Conservation (phyloP, 2,329 filamentous ascomycete genomes). For the Monilinia polystroma region DNA sequence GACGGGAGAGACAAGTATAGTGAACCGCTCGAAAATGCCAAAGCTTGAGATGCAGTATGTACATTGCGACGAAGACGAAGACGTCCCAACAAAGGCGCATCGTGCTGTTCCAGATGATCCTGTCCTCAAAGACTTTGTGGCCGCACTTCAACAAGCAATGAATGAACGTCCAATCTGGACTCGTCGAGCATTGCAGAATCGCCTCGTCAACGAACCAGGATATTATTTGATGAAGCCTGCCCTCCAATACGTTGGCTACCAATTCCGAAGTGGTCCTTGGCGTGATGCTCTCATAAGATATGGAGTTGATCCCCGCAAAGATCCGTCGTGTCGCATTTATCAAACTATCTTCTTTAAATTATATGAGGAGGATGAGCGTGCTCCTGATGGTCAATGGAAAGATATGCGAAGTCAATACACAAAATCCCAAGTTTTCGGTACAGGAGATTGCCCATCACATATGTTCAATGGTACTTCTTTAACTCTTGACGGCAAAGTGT, state of each 20-base stretch:
- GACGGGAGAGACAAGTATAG: slow-evolving; percentile 39
- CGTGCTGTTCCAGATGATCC: slow-evolving; percentile 43
- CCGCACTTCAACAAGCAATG: slow-evolving; percentile 63
- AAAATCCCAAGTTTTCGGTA: slow-evolving; percentile 31
- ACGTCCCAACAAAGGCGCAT: slow-evolving; percentile 28
- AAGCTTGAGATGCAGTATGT: slow-evolving; percentile 34
- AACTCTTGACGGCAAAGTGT: slow-evolving; percentile 80
- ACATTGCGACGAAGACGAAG: slow-evolving; percentile 26
- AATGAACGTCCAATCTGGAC: slow-evolving; percentile 81
- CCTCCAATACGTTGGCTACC: slow-evolving; percentile 82
- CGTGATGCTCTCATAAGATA: slow-evolving; percentile 82
- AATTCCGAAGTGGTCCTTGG: slow-evolving; percentile 91
- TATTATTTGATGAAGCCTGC: slow-evolving; percentile 67
- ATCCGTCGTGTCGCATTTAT: slow-evolving; percentile 75
- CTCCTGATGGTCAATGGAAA: slow-evolving; percentile 31
- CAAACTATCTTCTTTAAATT: slow-evolving; percentile 89
- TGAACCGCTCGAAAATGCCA: slow-evolving; percentile 32
- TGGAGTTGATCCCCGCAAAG: slow-evolving; percentile 78
- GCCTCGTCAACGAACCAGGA: slow-evolving; percentile 53
- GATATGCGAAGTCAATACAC: slow-evolving; percentile 28
- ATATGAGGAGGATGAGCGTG: slow-evolving; percentile 37
- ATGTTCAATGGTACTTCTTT: slow-evolving; percentile 79
- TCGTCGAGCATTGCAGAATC: slow-evolving; percentile 75
- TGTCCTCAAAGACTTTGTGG: slow-evolving; percentile 63
- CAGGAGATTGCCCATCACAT: slow-evolving; percentile 52